Evolutionary conservation across 495 filamentous ascomycete species (phyloP).

Genomic region (Daldinia loculata): DNA sequence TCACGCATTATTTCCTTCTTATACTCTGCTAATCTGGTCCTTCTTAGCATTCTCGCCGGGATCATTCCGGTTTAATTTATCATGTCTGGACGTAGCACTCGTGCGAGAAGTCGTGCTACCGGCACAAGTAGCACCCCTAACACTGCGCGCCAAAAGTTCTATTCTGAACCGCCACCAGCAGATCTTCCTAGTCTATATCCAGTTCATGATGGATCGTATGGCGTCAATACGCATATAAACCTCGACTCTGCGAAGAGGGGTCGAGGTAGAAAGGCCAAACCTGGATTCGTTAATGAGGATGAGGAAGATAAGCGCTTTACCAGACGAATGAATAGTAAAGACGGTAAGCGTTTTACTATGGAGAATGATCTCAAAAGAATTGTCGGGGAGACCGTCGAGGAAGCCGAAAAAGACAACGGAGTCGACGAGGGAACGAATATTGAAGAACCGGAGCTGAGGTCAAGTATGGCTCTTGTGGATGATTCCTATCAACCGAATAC

Average conservation of each 20-base stretch:
- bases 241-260: slow-evolving; percentile 17
- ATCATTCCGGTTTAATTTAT: neutral
- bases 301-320: slow-evolving; percentile 36
- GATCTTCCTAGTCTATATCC: slow-evolving; percentile 42
- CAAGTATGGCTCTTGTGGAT: neutral
- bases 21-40: slow-evolving; percentile 7
- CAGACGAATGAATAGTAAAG: slow-evolving; percentile 10
- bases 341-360: slow-evolving; percentile 28
- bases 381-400: slow-evolving; percentile 20
- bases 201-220: slow-evolving; percentile 45
- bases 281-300: slow-evolving; percentile 26
- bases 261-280: slow-evolving; percentile 18
- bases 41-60: neutral
- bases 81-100: slow-evolving; percentile 45
- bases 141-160: neutral
- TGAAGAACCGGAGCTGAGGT: slow-evolving; percentile 10
- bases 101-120: slow-evolving; percentile 37
- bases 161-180: slow-evolving; percentile 25
- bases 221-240: slow-evolving; percentile 42
- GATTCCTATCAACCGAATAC: neutral
- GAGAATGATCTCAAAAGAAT: slow-evolving; percentile 35
- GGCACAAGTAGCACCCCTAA: slow-evolving; percentile 23
- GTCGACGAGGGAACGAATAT: slow-evolving; percentile 28
- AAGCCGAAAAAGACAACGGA: slow-evolving; percentile 10
- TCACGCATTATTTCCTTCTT: neutral